Evolutionary conservation across 208 protist species (phyloP).

Genomic region (Leishmania braziliensis): DNA sequence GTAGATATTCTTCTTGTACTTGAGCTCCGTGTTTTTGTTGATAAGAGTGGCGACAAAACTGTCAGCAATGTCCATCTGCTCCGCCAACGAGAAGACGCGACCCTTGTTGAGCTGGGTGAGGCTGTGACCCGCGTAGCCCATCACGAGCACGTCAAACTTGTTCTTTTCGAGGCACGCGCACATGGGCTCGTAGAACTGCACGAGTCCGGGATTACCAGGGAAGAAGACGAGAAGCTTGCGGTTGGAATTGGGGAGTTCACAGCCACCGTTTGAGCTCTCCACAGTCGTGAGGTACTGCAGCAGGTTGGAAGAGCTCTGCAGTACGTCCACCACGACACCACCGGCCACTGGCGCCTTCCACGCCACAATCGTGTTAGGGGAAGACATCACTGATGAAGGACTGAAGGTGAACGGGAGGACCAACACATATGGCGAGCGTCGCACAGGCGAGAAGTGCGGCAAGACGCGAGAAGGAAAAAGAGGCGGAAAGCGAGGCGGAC

Average conservation of each 20-base stretch:
- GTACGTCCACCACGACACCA: slow-evolving; percentile 53
- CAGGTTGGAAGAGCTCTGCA: slow-evolving; percentile 62
- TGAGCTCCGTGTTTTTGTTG: slow-evolving; percentile 13
- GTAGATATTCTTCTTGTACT: slow-evolving; percentile 58
- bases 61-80: slow-evolving; percentile 69
- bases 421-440: too few species aligned
- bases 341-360: slow-evolving; percentile 40
- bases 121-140: slow-evolving; percentile 78
- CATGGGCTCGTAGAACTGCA: slow-evolving; percentile 73
- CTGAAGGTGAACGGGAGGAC: not conserved
- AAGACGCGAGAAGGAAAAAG: too few species aligned
- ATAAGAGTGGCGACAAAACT: slow-evolving; percentile 43
- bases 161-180: slow-evolving; percentile 23
- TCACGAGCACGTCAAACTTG: slow-evolving; percentile 68
- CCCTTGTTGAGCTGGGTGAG: slow-evolving; percentile 60
- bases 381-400: slow-evolving; percentile 6
- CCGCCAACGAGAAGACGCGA: slow-evolving; percentile 62
- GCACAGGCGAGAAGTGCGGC: too few species aligned
- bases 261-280: slow-evolving; percentile 16
- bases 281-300: slow-evolving; percentile 37
- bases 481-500: not conserved
- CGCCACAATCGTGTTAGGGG: slow-evolving; percentile 23
- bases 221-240: slow-evolving; percentile 60
- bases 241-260: slow-evolving; percentile 9
- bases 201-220: slow-evolving; percentile 72